Evolutionary conservation across 1,139 yeast genomes (phyloP), one percentile per base, ranked within the genome.

Genomic region (Yamadazyma songkhlaensis): DNA sequence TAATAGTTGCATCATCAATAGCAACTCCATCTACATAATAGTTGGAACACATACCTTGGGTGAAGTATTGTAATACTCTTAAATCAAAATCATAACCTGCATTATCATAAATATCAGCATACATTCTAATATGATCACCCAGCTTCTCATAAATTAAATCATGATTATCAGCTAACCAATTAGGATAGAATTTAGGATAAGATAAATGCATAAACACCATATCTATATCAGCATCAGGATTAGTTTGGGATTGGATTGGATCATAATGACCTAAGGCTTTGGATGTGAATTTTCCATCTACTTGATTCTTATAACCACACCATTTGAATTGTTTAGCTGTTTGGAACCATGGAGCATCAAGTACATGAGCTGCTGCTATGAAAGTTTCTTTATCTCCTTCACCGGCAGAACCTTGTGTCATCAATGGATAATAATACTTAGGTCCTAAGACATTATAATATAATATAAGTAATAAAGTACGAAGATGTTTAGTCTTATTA

Each of bases 371-470:
- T 1, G 86, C 84, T 2, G 83, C 81, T 21, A 80, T 72, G 45
- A 79, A 80, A 0, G 86, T 79, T 47, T 81, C 87, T 54, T 80
- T 81, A 48, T 81, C 87, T 34, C 87, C 87, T 57, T 81, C 84
- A 20, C 86, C 87, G 1, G 85, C 84, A 10, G 81, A 70, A 6
- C 86, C 85, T 55, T 79, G 86, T 0, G 84, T 73, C 46, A 80
- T 58, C 39, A 81, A 54, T 3, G 84, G 81, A 49, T 80, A 80
- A 53, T 78, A 81, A 47, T 62, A 67, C 28, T 73, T 53, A 8
- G 84, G 83, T 0, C 87, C 87, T 56, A 64, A 76, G 3, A 78
- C 63, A 53, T 80, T 80, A 50, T 80, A 79, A 55, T 79, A 81
- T 24, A 80, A 57, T 3, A 80, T 64, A 24, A 80, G 56, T 24